Percentiles rank a stretch among this genome's conserved stretches.
Evolutionary conservation across 1,284 basidiomycete genomes (phyloP).

Genomic region (Malassezia dermatis): DNA sequence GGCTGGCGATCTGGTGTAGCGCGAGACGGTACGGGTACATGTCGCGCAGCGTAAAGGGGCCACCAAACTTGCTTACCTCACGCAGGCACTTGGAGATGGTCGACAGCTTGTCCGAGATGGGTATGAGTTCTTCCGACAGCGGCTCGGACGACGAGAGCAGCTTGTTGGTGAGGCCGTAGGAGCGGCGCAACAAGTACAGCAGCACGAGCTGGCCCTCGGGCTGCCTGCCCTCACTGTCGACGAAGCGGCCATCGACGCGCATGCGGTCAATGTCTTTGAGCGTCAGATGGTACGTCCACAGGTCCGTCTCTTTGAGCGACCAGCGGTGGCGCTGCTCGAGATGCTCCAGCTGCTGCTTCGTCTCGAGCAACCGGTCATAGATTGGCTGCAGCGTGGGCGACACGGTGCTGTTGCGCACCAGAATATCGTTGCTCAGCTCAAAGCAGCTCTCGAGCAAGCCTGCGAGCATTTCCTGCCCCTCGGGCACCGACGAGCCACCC

Average conservation of each 20-base stretch:
- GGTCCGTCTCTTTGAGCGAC: slow-evolving; percentile 89
- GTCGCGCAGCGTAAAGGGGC: slow-evolving; percentile 86
- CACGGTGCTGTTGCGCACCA: slow-evolving; percentile 83
- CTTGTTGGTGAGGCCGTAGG: slow-evolving; percentile 90
- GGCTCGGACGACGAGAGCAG: slow-evolving; percentile 94
- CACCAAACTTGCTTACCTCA: slow-evolving; percentile 92
- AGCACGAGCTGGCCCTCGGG: slow-evolving; percentile 84
- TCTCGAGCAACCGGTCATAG: slow-evolving; percentile 77
- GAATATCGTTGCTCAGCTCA: slow-evolving; percentile 90
- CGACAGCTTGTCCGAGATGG: slow-evolving; percentile 60
- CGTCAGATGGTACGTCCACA: slow-evolving; percentile 67
- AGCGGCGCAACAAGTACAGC: slow-evolving; percentile 80
- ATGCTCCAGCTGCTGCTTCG: slow-evolving; percentile 76
- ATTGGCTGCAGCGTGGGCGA: slow-evolving; percentile 79
- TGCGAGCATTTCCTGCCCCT: slow-evolving; percentile 61
- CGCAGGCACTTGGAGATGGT: slow-evolving; percentile 67
- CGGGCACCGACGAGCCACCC: slow-evolving; percentile 71
- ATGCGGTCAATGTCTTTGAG: slow-evolving; percentile 94
- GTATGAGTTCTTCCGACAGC: slow-evolving; percentile 96
- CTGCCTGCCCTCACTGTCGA: slow-evolving; percentile 82
- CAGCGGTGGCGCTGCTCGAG: slow-evolving; percentile 89
- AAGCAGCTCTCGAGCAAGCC: slow-evolving; percentile 93
- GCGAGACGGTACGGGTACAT: slow-evolving; percentile 95
- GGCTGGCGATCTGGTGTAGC: slow-evolving; percentile 83
- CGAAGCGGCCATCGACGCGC: slow-evolving; percentile 91